A percentile compares a stretch with the other conserved stretches of the same genome.
Evolutionary conservation across 148 eudicot genomes (phyloP).

Genomic region (Polygonum aviculare): DNA sequence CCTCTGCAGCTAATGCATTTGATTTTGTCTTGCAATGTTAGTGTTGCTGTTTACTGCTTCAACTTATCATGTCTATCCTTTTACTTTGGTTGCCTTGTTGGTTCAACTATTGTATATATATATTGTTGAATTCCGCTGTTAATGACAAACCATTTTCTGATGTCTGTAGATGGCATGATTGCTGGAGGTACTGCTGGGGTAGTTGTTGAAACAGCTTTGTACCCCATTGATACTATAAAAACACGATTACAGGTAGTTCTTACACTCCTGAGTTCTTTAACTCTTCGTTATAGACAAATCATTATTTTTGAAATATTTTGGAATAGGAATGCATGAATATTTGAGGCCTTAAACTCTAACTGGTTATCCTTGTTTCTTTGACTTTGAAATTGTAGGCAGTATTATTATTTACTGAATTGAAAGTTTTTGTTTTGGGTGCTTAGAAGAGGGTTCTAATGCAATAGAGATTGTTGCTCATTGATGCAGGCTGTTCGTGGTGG

Average conservation of each 20-base stretch:
- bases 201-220: conserved; percentile 86
- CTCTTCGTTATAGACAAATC: neutral
- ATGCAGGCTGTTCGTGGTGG: conserved; percentile 90
- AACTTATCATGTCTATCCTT: neutral
- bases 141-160: neutral
- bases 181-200: conserved; percentile 97
- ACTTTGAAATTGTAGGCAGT: neutral
- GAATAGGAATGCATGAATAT: neutral
- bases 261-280: neutral
- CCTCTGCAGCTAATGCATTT: neutral
- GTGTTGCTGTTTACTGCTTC: neutral
- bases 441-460: neutral
- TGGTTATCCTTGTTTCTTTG: neutral
- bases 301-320: neutral
- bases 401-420: neutral
- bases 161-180: conserved; percentile 73
- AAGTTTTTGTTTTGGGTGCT: neutral
- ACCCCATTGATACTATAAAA: conserved; percentile 94
- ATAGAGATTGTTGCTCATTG: neutral
- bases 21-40: neutral
- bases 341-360: neutral
- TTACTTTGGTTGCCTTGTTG: neutral
- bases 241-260: conserved; percentile 73
- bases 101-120: neutral
- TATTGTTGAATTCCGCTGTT: neutral